Conservation (phyloP, 257 asterid genomes). For the Penstemon eatonii region DNA sequence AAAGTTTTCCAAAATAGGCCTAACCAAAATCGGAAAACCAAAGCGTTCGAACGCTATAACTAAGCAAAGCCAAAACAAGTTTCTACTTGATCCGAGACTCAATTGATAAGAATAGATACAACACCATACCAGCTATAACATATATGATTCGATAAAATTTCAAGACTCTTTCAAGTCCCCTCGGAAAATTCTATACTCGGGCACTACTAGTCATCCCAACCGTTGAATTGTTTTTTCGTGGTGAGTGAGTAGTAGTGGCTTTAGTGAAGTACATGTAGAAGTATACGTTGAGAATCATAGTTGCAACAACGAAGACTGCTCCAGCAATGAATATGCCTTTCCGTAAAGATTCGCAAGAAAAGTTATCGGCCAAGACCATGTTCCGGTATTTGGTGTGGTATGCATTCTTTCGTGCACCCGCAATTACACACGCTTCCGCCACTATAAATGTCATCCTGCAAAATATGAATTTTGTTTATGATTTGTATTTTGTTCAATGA, state of each 20-base stretch:
- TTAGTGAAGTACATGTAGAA: slow-evolving; percentile 56
- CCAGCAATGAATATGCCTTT: slow-evolving; percentile 94
- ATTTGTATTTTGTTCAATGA: slow-evolving; percentile 21
- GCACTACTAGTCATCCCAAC: slow-evolving; percentile 64
- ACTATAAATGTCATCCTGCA: slow-evolving; percentile 73
- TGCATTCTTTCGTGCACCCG: slow-evolving; percentile 76
- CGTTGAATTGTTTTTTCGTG: slow-evolving; percentile 49
- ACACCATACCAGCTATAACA: not conserved
- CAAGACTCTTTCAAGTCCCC: not conserved
- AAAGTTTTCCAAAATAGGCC: no score
- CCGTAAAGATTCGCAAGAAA: slow-evolving; percentile 73
- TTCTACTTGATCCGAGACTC: no score
- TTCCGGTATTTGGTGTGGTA: slow-evolving; percentile 79
- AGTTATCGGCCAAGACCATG: slow-evolving; percentile 55
- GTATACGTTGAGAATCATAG: slow-evolving; percentile 63
- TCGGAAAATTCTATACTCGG: slow-evolving; percentile 25
- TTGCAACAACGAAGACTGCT: slow-evolving; percentile 77
- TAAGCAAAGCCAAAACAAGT: no score
- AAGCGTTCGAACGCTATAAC: no score
- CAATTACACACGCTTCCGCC: slow-evolving; percentile 77
- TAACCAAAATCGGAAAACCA: no score
- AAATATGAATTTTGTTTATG: no score
- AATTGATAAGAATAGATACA: no score
- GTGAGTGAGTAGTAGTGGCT: slow-evolving; percentile 67
- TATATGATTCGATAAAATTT: not conserved